Evolutionary conservation across 441 rosid genomes (phyloP).

Genomic region (Populus hybrid): DNA sequence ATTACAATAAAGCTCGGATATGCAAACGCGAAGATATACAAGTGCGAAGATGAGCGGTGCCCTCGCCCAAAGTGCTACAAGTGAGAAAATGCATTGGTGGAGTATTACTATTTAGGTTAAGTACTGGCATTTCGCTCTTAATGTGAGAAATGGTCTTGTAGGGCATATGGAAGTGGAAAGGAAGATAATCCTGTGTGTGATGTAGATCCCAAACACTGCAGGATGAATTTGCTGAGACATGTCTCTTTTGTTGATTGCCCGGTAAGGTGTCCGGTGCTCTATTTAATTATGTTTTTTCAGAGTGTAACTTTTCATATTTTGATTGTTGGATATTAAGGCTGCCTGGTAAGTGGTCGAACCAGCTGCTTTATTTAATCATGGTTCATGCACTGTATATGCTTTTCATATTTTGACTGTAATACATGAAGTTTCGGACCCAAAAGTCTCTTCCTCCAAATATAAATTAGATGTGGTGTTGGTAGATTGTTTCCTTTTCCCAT

Average conservation of each 20-base stretch:
- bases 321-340: not conserved
- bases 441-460: not conserved
- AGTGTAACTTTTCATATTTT: not conserved
- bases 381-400: not conserved
- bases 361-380: not conserved
- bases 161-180: constrained; percentile 98
- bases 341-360: not conserved
- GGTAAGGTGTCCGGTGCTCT: constrained; percentile 32
- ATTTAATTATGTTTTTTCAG: not conserved
- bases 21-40: constrained; percentile 96
- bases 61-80: constrained; percentile 93
- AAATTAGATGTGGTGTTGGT: not conserved
- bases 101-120: not conserved
- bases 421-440: not conserved
- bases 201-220: constrained; percentile 70
- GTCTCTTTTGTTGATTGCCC: constrained; percentile 99
- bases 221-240: constrained; percentile 90
- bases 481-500: not conserved
- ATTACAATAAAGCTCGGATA: constrained; percentile 98
- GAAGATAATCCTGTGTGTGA: constrained; percentile 87
- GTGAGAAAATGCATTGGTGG: constrained; percentile 38
- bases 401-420: not conserved
- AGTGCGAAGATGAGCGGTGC: constrained; percentile 89
- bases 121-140: not conserved
- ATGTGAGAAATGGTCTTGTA: constrained; percentile 17